These are phyloP conservation scores for Aureobasidium melanogenum DNA, from an alignment of 2,329 filamentous ascomycete species.

Conservation along the genomic window DNA sequence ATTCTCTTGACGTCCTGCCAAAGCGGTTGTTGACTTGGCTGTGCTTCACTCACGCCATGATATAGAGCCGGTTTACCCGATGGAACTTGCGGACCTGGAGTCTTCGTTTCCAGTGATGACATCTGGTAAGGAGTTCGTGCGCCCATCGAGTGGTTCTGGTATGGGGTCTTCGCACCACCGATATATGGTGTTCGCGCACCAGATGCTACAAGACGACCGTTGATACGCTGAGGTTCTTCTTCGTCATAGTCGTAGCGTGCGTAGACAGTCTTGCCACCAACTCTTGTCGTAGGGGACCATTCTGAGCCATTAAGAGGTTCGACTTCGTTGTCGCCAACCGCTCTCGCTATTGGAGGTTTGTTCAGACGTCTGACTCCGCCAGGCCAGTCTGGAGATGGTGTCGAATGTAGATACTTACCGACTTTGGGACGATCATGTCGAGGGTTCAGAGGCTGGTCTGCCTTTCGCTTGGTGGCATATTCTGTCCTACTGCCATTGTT, in stretches of 20 bases:
- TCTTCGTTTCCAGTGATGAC: not conserved
- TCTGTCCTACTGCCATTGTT: not conserved
- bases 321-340: not conserved
- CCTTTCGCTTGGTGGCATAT: not conserved
- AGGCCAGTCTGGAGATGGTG: conserved; percentile 4
- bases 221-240: not conserved
- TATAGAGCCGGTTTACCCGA: not conserved
- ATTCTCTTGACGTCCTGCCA: conserved; percentile 1
- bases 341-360: not conserved
- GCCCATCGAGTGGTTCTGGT: not conserved
- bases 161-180: not conserved
- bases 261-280: not conserved
- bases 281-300: not conserved
- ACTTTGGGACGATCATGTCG: not conserved
- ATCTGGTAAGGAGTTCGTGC: not conserved
- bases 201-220: not conserved
- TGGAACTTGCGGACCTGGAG: not conserved
- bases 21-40: not conserved
- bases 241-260: not conserved
- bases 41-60: not conserved
- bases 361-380: not conserved
- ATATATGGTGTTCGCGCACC: not conserved
- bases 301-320: not conserved
- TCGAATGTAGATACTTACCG: conserved; percentile 3
- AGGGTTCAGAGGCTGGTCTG: not conserved